Conservation (phyloP, 176 grass and related monocot genomes). For the Rhipidocladum racemiflorum region DNA sequence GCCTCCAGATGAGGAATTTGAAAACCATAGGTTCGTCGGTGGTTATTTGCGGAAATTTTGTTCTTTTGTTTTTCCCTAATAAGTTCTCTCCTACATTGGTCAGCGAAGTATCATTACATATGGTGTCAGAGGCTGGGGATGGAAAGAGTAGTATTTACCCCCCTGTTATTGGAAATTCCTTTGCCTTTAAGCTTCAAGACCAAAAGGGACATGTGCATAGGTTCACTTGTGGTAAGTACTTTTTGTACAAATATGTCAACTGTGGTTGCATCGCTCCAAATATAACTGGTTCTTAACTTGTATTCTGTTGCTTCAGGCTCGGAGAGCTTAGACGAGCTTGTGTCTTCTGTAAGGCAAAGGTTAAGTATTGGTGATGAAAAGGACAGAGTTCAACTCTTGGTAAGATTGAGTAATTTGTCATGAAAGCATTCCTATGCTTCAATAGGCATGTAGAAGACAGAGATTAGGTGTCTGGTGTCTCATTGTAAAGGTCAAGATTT, state of each 20-base stretch:
- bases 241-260: slow-evolving; percentile 27
- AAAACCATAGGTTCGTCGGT: slow-evolving; percentile 63
- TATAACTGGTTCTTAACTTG: slow-evolving; percentile 25
- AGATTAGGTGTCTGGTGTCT: slow-evolving; percentile 8
- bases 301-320: slow-evolving; percentile 42
- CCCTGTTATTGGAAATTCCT: slow-evolving; percentile 74
- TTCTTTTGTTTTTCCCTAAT: slow-evolving; percentile 8
- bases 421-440: not conserved
- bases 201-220: slow-evolving; percentile 75
- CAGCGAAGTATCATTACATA: slow-evolving; percentile 77
- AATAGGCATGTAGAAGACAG: slow-evolving; percentile 8
- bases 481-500: slow-evolving; percentile 22
- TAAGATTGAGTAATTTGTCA: slow-evolving; percentile 38
- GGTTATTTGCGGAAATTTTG: slow-evolving; percentile 12
- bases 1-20: slow-evolving; percentile 71
- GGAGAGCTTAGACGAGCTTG: slow-evolving; percentile 67
- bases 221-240: slow-evolving; percentile 71
- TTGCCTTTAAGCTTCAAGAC: slow-evolving; percentile 88
- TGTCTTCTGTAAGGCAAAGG: slow-evolving; percentile 61
- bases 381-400: slow-evolving; percentile 75
- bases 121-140: slow-evolving; percentile 74
- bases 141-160: slow-evolving; percentile 57
- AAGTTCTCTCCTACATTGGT: slow-evolving; percentile 13
- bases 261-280: not conserved
- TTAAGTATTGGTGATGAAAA: slow-evolving; percentile 51